These are phyloP conservation scores for Dactylellina sp. DNA, from an alignment of 2,329 filamentous ascomycete species.

Conservation along the genomic window DNA sequence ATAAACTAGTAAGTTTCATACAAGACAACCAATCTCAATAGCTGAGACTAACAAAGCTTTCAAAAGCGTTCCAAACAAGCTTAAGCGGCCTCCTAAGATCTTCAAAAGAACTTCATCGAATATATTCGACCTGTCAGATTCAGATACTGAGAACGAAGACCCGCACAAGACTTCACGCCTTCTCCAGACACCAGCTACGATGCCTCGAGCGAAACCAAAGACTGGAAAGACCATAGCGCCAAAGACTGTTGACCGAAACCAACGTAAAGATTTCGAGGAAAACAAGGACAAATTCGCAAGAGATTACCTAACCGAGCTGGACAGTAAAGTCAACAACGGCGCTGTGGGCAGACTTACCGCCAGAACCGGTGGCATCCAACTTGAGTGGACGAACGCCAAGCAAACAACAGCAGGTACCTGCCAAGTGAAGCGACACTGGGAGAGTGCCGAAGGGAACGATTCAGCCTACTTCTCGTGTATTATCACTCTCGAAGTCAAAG, in stretches of 20 bases:
- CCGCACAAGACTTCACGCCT: neutral
- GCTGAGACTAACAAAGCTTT: constrained; percentile 2
- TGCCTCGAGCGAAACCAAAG: constrained; percentile 30
- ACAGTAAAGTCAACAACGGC: constrained; percentile 36
- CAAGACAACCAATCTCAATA: neutral
- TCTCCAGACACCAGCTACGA: constrained; percentile 8
- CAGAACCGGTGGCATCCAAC: constrained; percentile 27
- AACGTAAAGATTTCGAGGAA: constrained; percentile 38
- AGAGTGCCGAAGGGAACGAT: neutral
- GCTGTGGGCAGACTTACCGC: constrained; percentile 33
- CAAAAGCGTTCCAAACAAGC: constrained; percentile 40
- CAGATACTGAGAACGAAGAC: constrained; percentile 25
- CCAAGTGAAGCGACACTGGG: constrained; percentile 16
- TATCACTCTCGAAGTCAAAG: constrained; percentile 43
- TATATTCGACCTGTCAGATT: constrained; percentile 50
- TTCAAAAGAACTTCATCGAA: constrained; percentile 32
- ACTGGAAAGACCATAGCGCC: constrained; percentile 27
- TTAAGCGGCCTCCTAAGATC: constrained; percentile 44
- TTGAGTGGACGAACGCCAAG: constrained; percentile 49
- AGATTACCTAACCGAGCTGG: constrained; percentile 34
- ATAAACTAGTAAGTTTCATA: constrained; percentile 36
- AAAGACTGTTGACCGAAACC: constrained; percentile 28
- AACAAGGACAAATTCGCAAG: constrained; percentile 28
- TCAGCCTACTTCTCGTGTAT: constrained; percentile 30
- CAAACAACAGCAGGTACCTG: constrained; percentile 49